Percentiles rank a stretch among this genome's conserved stretches.
These are phyloP conservation scores for Nematocida major DNA, from an alignment of 371 early-diverging fungal species.

Conservation along the genomic window DNA sequence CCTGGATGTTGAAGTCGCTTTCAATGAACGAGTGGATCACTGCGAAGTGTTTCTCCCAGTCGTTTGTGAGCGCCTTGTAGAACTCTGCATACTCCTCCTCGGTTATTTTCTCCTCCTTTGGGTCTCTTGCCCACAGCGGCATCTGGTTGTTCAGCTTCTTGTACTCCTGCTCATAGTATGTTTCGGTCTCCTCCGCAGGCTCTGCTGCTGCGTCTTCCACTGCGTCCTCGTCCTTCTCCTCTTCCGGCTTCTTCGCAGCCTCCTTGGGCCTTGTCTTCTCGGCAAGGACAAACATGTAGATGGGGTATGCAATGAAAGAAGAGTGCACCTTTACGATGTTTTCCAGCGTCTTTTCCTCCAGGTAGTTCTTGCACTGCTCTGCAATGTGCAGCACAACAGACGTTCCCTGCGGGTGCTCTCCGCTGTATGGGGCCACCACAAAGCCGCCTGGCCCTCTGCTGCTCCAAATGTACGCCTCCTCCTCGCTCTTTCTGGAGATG, in stretches of 20 bases:
- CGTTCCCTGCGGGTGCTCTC: constrained; percentile 76
- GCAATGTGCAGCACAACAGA: constrained; percentile 78
- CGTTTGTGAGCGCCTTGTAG: constrained; percentile 83
- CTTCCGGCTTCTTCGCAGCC: constrained; percentile 64
- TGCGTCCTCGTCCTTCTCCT: constrained; percentile 67
- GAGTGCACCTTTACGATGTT: constrained; percentile 86
- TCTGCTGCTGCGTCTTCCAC: constrained; percentile 67
- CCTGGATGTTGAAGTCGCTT: constrained; percentile 77
- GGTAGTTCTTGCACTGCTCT: constrained; percentile 79
- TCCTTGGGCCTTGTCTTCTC: constrained; percentile 73
- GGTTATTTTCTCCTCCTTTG: constrained; percentile 72
- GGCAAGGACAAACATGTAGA: constrained; percentile 72
- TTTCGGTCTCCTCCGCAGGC: constrained; percentile 66
- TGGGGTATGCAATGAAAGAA: constrained; percentile 82
- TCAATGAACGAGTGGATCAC: constrained; percentile 80
- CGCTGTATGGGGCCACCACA: constrained; percentile 77
- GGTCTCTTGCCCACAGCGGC: constrained; percentile 85
- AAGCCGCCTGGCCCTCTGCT: constrained; percentile 81
- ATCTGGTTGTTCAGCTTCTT: constrained; percentile 68
- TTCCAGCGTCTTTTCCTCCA: constrained; percentile 71
- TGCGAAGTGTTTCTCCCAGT: constrained; percentile 82
- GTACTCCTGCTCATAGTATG: constrained; percentile 63
- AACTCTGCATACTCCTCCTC: constrained; percentile 78
- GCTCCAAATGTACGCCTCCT: constrained; percentile 84
- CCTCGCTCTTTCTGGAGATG: constrained; percentile 78